Evolutionary conservation across 331 rosid species (phyloP), one percentile per base, ranked within the genome.

Genomic region (Stylosanthes scabra): DNA sequence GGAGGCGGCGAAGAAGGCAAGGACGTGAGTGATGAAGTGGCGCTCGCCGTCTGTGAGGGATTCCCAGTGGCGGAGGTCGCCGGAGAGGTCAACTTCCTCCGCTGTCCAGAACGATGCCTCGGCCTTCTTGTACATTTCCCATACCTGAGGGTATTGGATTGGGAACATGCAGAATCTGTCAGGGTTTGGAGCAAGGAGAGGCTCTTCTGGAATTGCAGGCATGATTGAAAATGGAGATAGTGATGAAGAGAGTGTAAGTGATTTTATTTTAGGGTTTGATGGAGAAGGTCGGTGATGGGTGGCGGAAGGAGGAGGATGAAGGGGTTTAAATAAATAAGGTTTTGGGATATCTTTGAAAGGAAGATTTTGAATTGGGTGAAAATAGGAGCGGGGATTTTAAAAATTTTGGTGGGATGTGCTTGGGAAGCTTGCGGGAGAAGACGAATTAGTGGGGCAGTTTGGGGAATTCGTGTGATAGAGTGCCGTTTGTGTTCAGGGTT

Each of bases 111-210:
- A 71, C 0, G 76, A 71, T 16, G 76, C 76, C 11, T 71, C 68
- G 4, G 49, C 68, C 58, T 71, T 71, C 47, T 71, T 71, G 58
- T 72, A 72, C 77, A 72, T 61, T 13, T 72, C 70, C 77, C 77
- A 72, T 3, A 72, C 61, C 11, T 74, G 55, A 0, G 70, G 78
- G 46, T 50, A 74, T 9, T 74, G 78, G 34, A 74, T 74, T 5
- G 78, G 78, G 78, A 74, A 74, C 78, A 74, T 74, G 56, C 71
- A 74, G 63, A 74, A 74, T 0, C 78, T 40, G 4, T 51, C 78
- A 1, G 70, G 63, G 71, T 74, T 74, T 0, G 78, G 63, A 0
- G 78, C 63, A 0, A 74, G 31, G 4, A 74, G 63, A 0, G 71
- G 78, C 40, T 74, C 78, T 34, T 74, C 71, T 11, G 71, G 31